Percentiles rank a stretch among this genome's conserved stretches.
phyloP scores from a whole-genome alignment of 345 rosid species.

The Brassica incana region DNA sequence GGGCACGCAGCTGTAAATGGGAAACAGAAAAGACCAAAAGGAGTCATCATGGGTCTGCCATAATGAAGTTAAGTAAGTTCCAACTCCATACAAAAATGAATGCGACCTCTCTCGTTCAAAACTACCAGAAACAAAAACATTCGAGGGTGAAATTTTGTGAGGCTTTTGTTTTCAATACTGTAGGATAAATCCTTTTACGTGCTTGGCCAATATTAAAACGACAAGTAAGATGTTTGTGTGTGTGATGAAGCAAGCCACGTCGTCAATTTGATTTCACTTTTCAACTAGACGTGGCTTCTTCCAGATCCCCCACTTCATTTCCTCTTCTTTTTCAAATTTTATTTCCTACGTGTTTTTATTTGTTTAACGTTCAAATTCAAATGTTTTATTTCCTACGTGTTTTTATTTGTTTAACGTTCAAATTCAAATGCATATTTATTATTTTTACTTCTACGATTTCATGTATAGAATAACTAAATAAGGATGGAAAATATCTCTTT shows the following conservation, averaged over 20 bases:
- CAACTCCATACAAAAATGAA: constrained; percentile 16
- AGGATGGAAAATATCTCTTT: background rate
- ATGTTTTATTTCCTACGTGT: background rate
- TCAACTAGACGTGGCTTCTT: constrained; percentile 30
- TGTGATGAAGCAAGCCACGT: constrained; percentile 14
- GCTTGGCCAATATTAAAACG: background rate
- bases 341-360: constrained; percentile 6
- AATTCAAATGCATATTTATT: background rate
- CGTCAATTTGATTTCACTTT: background rate
- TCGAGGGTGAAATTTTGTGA: background rate
- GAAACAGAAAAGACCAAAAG: constrained; percentile 15
- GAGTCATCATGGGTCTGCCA: constrained; percentile 20
- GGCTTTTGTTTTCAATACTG: background rate
- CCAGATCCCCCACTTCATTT: constrained; percentile 13
- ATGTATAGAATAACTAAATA: background rate
- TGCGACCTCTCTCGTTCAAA: background rate
- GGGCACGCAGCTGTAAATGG: constrained; percentile 10
- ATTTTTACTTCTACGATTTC: background rate
- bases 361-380: background rate
- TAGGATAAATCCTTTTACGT: background rate
- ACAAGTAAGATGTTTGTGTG: constrained; percentile 12
- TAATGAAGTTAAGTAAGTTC: constrained; percentile 16
- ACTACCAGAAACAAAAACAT: background rate
- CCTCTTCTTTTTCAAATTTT: background rate
- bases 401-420: background rate